Percentiles rank a stretch among this genome's conserved stretches.
These are phyloP conservation scores for Celoporthe dispersa DNA, from an alignment of 2,329 filamentous ascomycete species.

Conservation along the genomic window DNA sequence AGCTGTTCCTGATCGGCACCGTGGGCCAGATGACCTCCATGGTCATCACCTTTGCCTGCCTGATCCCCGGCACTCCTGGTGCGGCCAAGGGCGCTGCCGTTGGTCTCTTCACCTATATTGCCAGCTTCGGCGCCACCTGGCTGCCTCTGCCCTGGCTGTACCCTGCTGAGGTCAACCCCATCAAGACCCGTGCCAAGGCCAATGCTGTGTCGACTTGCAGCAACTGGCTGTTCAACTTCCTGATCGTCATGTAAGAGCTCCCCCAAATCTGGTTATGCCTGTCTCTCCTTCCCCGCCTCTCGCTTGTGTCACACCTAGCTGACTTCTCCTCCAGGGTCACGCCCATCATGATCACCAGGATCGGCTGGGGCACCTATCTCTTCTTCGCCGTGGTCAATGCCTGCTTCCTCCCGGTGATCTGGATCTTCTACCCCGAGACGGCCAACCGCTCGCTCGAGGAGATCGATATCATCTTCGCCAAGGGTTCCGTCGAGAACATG, in stretches of 20 bases:
- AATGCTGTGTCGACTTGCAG: conserved; percentile 67
- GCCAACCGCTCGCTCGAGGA: conserved; percentile 65
- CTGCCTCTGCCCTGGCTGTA: conserved; percentile 67
- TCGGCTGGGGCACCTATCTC: conserved; percentile 59
- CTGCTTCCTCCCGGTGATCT: conserved; percentile 55
- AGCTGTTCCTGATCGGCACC: conserved; percentile 67
- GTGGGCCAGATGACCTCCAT: conserved; percentile 65
- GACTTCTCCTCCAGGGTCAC: conserved; percentile 47
- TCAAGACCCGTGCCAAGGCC: conserved; percentile 64
- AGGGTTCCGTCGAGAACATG: conserved; percentile 62
- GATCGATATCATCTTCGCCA: conserved; percentile 66
- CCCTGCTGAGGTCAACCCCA: conserved; percentile 63
- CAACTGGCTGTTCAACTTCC: conserved; percentile 66
- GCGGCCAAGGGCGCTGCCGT: conserved; percentile 43
- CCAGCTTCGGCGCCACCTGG: conserved; percentile 43
- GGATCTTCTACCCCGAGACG: conserved; percentile 59
- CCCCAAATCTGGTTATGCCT: conserved; percentile 48
- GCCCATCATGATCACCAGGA: conserved; percentile 59
- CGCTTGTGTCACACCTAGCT: background rate
- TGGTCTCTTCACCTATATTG: conserved; percentile 57
- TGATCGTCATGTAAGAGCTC: conserved; percentile 59
- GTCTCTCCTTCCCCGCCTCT: conserved; percentile 22
- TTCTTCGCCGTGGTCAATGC: conserved; percentile 61
- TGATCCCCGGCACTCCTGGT: conserved; percentile 41
- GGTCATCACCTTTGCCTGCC: conserved; percentile 51